A percentile compares a stretch with the other conserved stretches of the same genome.
Evolutionary conservation across 2,329 filamentous ascomycete species (phyloP).

Genomic region (Cercospora nicotianae): DNA sequence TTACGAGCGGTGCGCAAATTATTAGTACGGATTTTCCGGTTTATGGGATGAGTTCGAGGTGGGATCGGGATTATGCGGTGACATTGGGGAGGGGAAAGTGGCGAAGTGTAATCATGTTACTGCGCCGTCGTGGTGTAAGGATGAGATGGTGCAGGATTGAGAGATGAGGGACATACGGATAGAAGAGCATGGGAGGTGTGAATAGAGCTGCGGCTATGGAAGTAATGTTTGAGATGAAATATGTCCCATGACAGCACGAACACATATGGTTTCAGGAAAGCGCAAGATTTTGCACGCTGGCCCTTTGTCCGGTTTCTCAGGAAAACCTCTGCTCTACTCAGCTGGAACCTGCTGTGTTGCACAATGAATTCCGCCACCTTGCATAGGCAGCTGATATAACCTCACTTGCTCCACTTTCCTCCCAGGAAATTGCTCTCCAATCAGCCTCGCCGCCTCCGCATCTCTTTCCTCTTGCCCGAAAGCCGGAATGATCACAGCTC

Average conservation of each 20-base stretch:
- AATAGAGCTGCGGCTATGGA: background rate
- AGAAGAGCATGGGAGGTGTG: background rate
- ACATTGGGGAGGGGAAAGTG: constrained; percentile 34
- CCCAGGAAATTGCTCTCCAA: constrained; percentile 17
- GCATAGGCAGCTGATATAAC: constrained; percentile 21
- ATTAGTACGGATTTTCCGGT: constrained; percentile 53
- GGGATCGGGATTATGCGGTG: constrained; percentile 51
- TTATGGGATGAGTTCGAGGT: constrained; percentile 50
- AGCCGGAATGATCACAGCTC: constrained; percentile 20
- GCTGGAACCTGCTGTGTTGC: constrained; percentile 21
- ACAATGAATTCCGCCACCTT: constrained; percentile 26
- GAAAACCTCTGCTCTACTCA: constrained; percentile 7
- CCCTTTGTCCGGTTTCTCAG: no score
- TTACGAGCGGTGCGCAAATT: constrained; percentile 52
- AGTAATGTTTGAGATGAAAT: background rate
- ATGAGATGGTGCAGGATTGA: constrained; percentile 30
- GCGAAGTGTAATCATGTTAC: constrained; percentile 43
- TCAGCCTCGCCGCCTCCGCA: constrained; percentile 14
- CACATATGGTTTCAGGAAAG: background rate
- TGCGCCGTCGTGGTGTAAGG: constrained; percentile 41
- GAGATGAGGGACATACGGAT: background rate
- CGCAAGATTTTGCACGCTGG: no score
- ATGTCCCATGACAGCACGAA: background rate
- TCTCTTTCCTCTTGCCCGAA: constrained; percentile 23
- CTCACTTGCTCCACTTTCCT: constrained; percentile 21